These are phyloP conservation scores for Penicillium argentinense DNA, from an alignment of 495 filamentous ascomycete genomes.

Conservation along the genomic window DNA sequence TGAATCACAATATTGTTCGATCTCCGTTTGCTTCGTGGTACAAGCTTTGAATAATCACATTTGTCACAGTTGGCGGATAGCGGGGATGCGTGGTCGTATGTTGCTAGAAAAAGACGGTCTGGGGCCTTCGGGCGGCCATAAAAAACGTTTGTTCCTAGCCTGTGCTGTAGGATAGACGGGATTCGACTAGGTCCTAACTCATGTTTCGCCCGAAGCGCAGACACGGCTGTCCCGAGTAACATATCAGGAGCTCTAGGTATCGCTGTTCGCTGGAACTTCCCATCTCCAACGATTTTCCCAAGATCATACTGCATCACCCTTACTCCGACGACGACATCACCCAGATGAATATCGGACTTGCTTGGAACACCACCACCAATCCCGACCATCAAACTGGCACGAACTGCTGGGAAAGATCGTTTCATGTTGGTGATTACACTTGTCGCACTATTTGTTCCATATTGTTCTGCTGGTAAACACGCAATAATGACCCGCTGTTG, in stretches of 20 bases:
- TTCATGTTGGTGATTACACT: constrained; percentile 21
- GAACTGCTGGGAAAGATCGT: constrained; percentile 26
- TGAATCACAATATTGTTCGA: not conserved
- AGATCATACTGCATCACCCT: constrained; percentile 46
- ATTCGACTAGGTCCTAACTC: not conserved
- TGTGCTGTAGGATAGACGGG: not conserved
- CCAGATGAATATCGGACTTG: constrained; percentile 29
- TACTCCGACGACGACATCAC: constrained; percentile 33
- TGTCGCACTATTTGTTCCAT: constrained; percentile 23
- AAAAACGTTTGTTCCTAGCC: not conserved
- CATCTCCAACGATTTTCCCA: constrained; percentile 30
- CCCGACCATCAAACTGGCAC: constrained; percentile 34
- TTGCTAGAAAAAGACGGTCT: not conserved
- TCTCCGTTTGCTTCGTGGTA: not conserved
- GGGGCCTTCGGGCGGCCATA: not conserved
- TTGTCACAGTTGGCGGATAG: not conserved
- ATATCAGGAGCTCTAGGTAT: constrained; percentile 9
- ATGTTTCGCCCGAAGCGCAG: not conserved
- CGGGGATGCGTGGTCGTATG: not conserved
- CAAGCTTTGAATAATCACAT: not conserved
- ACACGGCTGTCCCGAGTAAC: constrained; percentile 16
- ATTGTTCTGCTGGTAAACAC: constrained; percentile 34
- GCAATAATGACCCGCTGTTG: constrained; percentile 47
- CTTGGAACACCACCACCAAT: constrained; percentile 32
- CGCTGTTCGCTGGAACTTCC: constrained; percentile 16